A percentile compares a stretch with the other conserved stretches of the same genome.
Conservation (phyloP, 2,329 filamentous ascomycete genomes). For the Penicillium sp. region DNA sequence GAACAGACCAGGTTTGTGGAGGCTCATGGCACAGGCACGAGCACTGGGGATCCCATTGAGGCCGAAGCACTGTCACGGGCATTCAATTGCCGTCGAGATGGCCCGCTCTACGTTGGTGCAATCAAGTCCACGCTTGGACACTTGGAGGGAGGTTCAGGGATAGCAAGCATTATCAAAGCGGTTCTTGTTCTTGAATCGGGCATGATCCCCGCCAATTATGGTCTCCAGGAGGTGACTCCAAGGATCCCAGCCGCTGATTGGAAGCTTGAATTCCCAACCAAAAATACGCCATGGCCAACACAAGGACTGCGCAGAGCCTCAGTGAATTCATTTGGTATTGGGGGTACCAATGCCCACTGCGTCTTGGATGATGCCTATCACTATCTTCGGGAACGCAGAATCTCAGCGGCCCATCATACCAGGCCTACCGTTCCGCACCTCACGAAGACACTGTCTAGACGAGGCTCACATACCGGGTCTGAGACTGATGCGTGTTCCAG, state of each 20-base stretch:
- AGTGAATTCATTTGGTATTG: constrained; percentile 43
- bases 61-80: constrained; percentile 29
- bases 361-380: constrained; percentile 35
- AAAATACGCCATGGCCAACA: constrained; percentile 31
- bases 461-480: not conserved
- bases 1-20: constrained; percentile 29
- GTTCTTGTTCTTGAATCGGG: constrained; percentile 48
- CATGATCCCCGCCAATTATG: constrained; percentile 46
- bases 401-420: constrained; percentile 16
- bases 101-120: constrained; percentile 28
- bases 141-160: constrained; percentile 30
- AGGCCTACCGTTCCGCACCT: not conserved
- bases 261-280: constrained; percentile 30
- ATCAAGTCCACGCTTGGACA: constrained; percentile 32
- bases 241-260: constrained; percentile 39
- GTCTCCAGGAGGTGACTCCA: constrained; percentile 43
- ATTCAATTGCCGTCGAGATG: constrained; percentile 24
- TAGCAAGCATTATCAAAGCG: constrained; percentile 43
- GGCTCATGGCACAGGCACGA: constrained; percentile 38
- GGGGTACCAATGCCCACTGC: constrained; percentile 37
- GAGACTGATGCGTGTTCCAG: not conserved
- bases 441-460: not conserved
- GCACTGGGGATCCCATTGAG: constrained; percentile 38
- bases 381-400: constrained; percentile 16
- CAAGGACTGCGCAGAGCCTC: constrained; percentile 26